Percentiles rank a stretch among this genome's conserved stretches.
Conservation (phyloP, 805 yeast species). For the Candida nanaspora region DNA sequence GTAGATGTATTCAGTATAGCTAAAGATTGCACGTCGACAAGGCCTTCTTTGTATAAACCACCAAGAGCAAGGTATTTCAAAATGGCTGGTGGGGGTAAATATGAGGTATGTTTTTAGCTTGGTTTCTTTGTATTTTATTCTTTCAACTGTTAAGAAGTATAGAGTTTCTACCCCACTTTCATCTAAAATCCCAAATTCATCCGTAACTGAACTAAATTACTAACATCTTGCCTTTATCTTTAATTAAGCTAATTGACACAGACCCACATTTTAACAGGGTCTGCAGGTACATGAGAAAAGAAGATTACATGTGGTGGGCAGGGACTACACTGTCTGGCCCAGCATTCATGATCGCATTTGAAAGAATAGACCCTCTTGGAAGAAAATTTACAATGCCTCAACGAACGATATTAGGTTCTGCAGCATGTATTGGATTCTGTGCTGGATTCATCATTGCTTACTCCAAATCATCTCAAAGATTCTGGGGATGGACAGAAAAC, state of each 20-base stretch:
- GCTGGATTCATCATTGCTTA: constrained; percentile 76
- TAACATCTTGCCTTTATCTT: not conserved
- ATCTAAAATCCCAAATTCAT: not conserved
- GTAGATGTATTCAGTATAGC: too few relatives aligned
- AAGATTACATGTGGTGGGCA: constrained; percentile 53
- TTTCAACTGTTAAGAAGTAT: not conserved
- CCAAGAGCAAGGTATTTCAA: too few relatives aligned
- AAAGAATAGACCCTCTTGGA: constrained; percentile 38
- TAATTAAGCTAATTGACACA: constrained; percentile 50
- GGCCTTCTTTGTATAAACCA: not conserved
- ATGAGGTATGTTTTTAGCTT: not conserved
- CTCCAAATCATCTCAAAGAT: constrained; percentile 58
- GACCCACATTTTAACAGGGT: constrained; percentile 76
- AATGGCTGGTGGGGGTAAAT: not conserved
- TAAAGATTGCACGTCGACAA: too few relatives aligned
- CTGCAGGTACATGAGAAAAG: constrained; percentile 60
- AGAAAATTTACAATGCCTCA: constrained; percentile 42
- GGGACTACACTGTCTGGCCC: constrained; percentile 45
- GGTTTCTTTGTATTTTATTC: not conserved
- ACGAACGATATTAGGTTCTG: constrained; percentile 48
- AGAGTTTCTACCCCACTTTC: not conserved
- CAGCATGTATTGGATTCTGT: constrained; percentile 52
- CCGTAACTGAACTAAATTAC: not conserved
- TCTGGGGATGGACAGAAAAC: constrained; percentile 75
- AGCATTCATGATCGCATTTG: constrained; percentile 33